These are phyloP conservation scores for Aspergillus sclerotialis DNA, from an alignment of 2,329 filamentous ascomycete genomes.

Conservation along the genomic window DNA sequence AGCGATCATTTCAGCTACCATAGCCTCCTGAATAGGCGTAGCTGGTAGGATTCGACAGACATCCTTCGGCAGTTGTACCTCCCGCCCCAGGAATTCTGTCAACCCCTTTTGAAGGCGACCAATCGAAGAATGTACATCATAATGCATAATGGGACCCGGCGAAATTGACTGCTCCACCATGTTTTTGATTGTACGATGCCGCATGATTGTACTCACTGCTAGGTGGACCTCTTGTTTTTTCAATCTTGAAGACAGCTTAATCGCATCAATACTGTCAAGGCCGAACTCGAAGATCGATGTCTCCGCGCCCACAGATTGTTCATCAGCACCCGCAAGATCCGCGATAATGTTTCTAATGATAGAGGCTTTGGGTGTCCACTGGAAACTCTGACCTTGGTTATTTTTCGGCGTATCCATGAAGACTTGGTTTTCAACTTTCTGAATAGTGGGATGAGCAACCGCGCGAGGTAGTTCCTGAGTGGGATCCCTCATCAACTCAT, in stretches of 20 bases:
- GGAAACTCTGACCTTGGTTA: constrained; percentile 32
- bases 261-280: constrained; percentile 85
- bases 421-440: not conserved
- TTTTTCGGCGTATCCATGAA: not conserved
- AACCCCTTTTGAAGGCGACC: constrained; percentile 24
- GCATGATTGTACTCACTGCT: constrained; percentile 71
- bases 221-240: constrained; percentile 54
- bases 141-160: constrained; percentile 17
- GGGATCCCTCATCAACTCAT: constrained; percentile 27
- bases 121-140: constrained; percentile 11
- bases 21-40: constrained; percentile 79
- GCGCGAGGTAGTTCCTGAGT: constrained; percentile 9
- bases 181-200: constrained; percentile 57
- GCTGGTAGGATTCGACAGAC: constrained; percentile 61
- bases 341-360: constrained; percentile 58
- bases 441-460: constrained; percentile 4
- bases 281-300: constrained; percentile 74
- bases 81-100: constrained; percentile 26
- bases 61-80: constrained; percentile 23
- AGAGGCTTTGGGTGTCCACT: constrained; percentile 52
- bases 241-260: constrained; percentile 71
- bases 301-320: constrained; percentile 46
- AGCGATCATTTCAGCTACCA: constrained; percentile 73
- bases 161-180: constrained; percentile 40
- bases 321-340: constrained; percentile 49